phyloP scores from a whole-genome alignment of 305 asterid species.

The Fraxinus sp. region DNA sequence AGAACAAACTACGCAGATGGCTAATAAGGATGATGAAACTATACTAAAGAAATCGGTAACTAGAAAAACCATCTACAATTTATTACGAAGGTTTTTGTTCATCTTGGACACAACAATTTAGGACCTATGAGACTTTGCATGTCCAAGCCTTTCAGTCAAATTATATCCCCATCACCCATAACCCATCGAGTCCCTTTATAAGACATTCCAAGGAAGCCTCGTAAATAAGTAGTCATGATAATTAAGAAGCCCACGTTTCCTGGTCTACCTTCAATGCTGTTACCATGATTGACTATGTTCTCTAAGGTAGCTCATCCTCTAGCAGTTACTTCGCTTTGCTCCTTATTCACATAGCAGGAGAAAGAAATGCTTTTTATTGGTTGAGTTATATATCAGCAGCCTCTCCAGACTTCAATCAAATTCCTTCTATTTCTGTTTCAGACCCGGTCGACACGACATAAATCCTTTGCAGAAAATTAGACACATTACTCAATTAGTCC shows the following conservation, averaged over 20 bases:
- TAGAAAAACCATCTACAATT: neutral
- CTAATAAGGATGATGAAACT: neutral
- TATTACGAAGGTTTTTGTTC: neutral
- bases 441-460: neutral
- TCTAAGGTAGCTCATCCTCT: neutral
- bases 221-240: neutral
- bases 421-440: neutral
- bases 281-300: neutral
- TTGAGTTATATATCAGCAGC: neutral
- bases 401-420: neutral
- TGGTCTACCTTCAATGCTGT: neutral
- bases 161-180: neutral
- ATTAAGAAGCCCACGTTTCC: neutral
- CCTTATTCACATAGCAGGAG: neutral
- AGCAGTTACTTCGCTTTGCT: neutral
- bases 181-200: neutral
- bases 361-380: neutral
- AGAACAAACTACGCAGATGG: neutral
- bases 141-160: neutral
- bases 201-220: neutral
- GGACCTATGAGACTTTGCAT: neutral
- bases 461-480: neutral
- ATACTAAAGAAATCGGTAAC: neutral
- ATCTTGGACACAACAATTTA: neutral
- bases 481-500: neutral